Percentiles rank a stretch among this genome's conserved stretches.
phyloP scores from a whole-genome alignment of 768 basidiomycete species.

The Boletus huronensis region DNA sequence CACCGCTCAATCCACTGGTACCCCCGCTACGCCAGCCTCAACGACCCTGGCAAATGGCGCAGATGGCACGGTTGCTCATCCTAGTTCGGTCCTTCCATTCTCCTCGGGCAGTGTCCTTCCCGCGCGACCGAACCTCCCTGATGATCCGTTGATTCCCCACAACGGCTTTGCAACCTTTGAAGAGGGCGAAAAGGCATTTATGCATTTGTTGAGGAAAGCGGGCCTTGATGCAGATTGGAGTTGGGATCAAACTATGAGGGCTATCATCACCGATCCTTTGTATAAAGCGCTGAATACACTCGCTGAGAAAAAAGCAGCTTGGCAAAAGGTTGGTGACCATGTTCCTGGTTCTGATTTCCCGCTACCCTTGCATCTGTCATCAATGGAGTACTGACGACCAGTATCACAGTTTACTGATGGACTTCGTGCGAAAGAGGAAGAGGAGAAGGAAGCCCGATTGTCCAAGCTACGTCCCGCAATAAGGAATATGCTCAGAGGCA shows the following conservation, averaged over 20 bases:
- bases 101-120: constrained; percentile 60
- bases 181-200: constrained; percentile 94
- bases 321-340: constrained; percentile 72
- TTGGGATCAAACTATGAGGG: constrained; percentile 98
- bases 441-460: constrained; percentile 80
- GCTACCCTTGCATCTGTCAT: not conserved
- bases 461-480: constrained; percentile 83
- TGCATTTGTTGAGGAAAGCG: constrained; percentile 82
- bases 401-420: constrained; percentile 60
- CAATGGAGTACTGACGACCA: constrained; percentile 5
- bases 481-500: constrained; percentile 81
- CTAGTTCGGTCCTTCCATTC: constrained; percentile 59
- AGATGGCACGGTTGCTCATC: constrained; percentile 43
- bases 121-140: constrained; percentile 74
- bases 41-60: constrained; percentile 48
- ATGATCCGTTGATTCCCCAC: constrained; percentile 85
- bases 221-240: constrained; percentile 92
- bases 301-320: constrained; percentile 91
- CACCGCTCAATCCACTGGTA: constrained; percentile 44
- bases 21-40: constrained; percentile 33
- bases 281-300: constrained; percentile 93
- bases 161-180: constrained; percentile 84
- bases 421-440: constrained; percentile 77
- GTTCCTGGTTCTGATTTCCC: not conserved
- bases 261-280: constrained; percentile 95